Percentiles rank a stretch among this genome's conserved stretches.
These are phyloP conservation scores for Malassezia cuniculi DNA, from an alignment of 1,284 basidiomycete species.

Conservation along the genomic window DNA sequence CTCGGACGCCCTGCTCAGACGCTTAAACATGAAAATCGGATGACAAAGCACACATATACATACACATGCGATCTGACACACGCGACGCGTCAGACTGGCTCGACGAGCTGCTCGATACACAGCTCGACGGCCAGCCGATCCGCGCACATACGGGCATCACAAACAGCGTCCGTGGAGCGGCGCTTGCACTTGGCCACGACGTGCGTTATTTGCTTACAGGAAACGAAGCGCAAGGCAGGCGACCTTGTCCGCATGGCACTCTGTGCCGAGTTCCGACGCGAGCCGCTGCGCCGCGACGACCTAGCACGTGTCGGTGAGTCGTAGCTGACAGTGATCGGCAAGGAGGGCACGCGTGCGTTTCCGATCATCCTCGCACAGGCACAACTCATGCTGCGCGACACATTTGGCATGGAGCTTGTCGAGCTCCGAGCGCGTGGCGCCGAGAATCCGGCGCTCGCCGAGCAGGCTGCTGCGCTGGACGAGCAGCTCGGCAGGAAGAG, in stretches of 20 bases:
- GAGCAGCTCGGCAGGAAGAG: conserved; percentile 3
- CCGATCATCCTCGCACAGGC: conserved; percentile 17
- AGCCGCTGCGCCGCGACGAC: conserved; percentile 12
- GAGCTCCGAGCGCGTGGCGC: conserved; percentile 17
- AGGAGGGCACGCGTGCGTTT: conserved; percentile 15
- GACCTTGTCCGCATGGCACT: conserved; percentile 24
- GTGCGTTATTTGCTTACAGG: conserved; percentile 10
- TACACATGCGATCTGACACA: neutral
- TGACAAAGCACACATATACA: conserved; percentile 6
- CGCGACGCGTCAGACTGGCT: neutral
- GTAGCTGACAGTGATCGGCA: conserved; percentile 11
- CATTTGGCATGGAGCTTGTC: conserved; percentile 23
- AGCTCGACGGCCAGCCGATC: no score
- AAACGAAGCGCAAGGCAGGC: conserved; percentile 12
- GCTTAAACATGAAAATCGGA: conserved; percentile 12
- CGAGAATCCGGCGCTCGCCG: conserved; percentile 15
- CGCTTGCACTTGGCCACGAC: neutral
- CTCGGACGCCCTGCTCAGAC: conserved; percentile 6
- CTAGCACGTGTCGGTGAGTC: conserved; percentile 16
- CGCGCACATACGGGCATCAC: no score
- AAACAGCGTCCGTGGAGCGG: conserved; percentile 2
- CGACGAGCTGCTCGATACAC: no score
- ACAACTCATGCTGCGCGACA: conserved; percentile 14
- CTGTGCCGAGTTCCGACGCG: conserved; percentile 16
- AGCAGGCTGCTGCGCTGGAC: conserved; percentile 4